These are phyloP conservation scores for Neofusicoccum parvum DNA, from an alignment of 2,329 filamentous ascomycete species.

Conservation along the genomic window DNA sequence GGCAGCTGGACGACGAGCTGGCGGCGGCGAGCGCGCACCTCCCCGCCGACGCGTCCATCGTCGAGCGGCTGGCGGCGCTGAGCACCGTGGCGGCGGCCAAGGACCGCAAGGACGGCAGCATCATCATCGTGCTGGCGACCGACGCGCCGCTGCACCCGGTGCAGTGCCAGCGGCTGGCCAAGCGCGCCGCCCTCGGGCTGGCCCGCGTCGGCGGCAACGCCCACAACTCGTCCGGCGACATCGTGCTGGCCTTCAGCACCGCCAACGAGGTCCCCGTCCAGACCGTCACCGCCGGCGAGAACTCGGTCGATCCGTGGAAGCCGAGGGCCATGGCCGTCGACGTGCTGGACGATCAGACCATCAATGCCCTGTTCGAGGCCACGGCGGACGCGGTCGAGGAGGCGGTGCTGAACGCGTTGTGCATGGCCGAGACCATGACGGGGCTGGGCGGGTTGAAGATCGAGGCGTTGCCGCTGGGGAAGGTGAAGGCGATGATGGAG, in stretches of 20 bases:
- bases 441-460: constrained; percentile 53
- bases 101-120: constrained; percentile 62
- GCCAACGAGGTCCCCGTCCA: constrained; percentile 55
- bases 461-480: constrained; percentile 37
- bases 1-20: constrained; percentile 53
- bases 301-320: constrained; percentile 35
- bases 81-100: constrained; percentile 38
- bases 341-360: constrained; percentile 59
- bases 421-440: constrained; percentile 61
- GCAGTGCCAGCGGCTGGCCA: constrained; percentile 61
- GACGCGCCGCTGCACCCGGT: constrained; percentile 61
- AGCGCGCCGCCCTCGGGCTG: constrained; percentile 64
- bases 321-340: constrained; percentile 49
- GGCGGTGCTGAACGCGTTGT: constrained; percentile 66
- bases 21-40: constrained; percentile 38
- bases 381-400: constrained; percentile 66
- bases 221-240: constrained; percentile 64
- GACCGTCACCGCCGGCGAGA: constrained; percentile 31
- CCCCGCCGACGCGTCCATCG: constrained; percentile 29
- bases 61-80: constrained; percentile 32
- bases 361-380: constrained; percentile 64
- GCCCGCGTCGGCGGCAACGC: constrained; percentile 63
- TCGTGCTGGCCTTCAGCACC: constrained; percentile 69
- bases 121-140: constrained; percentile 63
- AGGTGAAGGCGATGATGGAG: constrained; percentile 39